phyloP scores from a whole-genome alignment of 805 yeast genomes.

The Cyberlindnera petersonii region DNA sequence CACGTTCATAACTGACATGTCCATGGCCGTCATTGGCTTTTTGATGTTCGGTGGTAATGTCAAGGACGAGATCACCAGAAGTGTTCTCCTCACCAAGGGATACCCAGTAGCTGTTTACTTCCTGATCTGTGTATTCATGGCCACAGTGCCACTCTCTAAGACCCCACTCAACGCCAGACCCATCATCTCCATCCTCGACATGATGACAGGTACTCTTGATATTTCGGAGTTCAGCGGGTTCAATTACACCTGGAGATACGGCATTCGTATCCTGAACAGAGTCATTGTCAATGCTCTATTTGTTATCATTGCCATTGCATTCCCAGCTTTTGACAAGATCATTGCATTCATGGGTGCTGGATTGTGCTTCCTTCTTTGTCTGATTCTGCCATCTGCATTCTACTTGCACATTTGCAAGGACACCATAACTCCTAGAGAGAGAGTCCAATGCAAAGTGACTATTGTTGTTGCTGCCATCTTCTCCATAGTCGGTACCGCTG shows the following conservation, averaged over 20 bases:
- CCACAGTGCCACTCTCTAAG: conserved; percentile 81
- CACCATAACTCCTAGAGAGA: conserved; percentile 40
- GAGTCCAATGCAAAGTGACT: conserved; percentile 37
- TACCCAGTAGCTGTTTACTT: conserved; percentile 62
- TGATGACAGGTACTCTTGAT: conserved; percentile 35
- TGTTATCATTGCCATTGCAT: conserved; percentile 54
- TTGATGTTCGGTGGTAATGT: conserved; percentile 77
- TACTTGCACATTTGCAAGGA: conserved; percentile 54
- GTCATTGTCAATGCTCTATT: conserved; percentile 51
- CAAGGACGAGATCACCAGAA: conserved; percentile 73
- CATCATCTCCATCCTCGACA: conserved; percentile 65
- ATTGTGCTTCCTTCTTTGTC: conserved; percentile 73
- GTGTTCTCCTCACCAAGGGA: conserved; percentile 58
- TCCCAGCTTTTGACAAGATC: conserved; percentile 78
- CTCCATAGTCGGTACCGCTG: conserved; percentile 59
- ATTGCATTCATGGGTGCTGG: conserved; percentile 81
- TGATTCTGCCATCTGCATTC: conserved; percentile 72
- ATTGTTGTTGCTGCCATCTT: conserved; percentile 42
- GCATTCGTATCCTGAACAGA: conserved; percentile 25
- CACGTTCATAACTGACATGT: conserved; percentile 54
- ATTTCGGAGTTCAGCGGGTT: conserved; percentile 20
- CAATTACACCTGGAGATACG: conserved; percentile 21
- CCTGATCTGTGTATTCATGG: conserved; percentile 62
- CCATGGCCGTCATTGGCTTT: conserved; percentile 65
- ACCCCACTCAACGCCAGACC: conserved; percentile 84